Evolutionary conservation across 305 asterid genomes (phyloP).

Genomic region (Rubia tinctorum): DNA sequence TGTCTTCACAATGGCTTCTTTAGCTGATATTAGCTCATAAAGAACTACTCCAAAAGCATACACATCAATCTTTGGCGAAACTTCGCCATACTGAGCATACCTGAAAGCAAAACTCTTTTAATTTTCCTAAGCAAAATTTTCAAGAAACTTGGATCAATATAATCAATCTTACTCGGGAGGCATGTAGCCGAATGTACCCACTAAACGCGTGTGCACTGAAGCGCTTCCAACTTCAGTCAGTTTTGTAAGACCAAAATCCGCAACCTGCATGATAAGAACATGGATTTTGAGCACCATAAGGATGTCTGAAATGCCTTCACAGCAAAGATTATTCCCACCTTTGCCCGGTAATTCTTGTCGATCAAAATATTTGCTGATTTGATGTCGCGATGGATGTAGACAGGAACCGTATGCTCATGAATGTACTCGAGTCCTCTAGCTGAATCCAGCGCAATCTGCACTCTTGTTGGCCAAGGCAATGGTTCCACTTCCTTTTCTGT

Average conservation of each 20-base stretch:
- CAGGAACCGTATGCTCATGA: conserved; percentile 88
- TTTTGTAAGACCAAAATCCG: conserved; percentile 87
- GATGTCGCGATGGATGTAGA: conserved; percentile 82
- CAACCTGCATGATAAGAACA: conserved; percentile 48
- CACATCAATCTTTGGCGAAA: conserved; percentile 71
- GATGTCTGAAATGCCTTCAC: background rate
- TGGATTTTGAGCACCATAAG: background rate
- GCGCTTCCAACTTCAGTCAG: conserved; percentile 69
- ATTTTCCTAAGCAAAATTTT: background rate
- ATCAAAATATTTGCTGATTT: conserved; percentile 81
- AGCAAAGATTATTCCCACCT: conserved; percentile 32
- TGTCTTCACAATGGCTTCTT: conserved; percentile 60
- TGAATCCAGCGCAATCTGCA: conserved; percentile 86
- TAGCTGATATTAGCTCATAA: conserved; percentile 66
- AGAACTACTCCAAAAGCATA: conserved; percentile 90
- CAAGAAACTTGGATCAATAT: background rate
- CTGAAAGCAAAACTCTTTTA: conserved; percentile 26
- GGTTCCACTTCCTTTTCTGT: conserved; percentile 52
- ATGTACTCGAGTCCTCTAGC: conserved; percentile 97
- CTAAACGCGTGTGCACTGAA: conserved; percentile 68
- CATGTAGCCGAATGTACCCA: conserved; percentile 92
- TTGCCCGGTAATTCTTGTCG: conserved; percentile 68
- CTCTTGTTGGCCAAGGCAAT: conserved; percentile 72
- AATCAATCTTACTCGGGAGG: conserved; percentile 64
- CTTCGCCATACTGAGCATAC: conserved; percentile 76